phyloP scores from a whole-genome alignment of 108 stramenopile genomes.

The Chaetoceros muelleri region DNA sequence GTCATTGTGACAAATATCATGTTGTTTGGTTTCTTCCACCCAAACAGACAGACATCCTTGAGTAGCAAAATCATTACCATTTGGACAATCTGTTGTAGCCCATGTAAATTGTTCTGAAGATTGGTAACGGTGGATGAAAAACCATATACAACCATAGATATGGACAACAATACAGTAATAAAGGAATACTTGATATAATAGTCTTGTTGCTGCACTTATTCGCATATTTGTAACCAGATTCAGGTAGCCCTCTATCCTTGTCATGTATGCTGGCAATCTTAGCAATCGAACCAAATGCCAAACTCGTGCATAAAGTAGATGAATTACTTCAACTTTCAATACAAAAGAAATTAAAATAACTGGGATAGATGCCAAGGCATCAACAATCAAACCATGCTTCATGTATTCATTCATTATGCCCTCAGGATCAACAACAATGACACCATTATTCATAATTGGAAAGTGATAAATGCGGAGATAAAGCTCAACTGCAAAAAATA shows the following conservation, averaged over 20 bases:
- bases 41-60: slow-evolving; percentile 23
- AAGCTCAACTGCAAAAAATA: slow-evolving; percentile 34
- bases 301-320: slow-evolving; percentile 7
- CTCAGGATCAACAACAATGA: slow-evolving; percentile 5
- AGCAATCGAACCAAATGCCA: slow-evolving; percentile 22
- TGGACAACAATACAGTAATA: slow-evolving; percentile 36
- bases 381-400: slow-evolving; percentile 19
- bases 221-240: slow-evolving; percentile 16
- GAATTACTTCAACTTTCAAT: neutral
- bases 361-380: slow-evolving; percentile 20
- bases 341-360: slow-evolving; percentile 14
- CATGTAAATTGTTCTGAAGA: slow-evolving; percentile 22
- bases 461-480: slow-evolving; percentile 23
- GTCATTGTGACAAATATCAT: slow-evolving; percentile 37
- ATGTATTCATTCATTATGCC: slow-evolving; percentile 18
- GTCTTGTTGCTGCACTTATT: slow-evolving; percentile 18
- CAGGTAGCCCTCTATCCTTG: slow-evolving; percentile 15
- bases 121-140: slow-evolving; percentile 51
- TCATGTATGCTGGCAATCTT: slow-evolving; percentile 22
- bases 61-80: slow-evolving; percentile 10
- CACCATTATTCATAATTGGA: slow-evolving; percentile 21
- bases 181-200: slow-evolving; percentile 15
- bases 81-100: slow-evolving; percentile 42
- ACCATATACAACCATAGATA: slow-evolving; percentile 47
- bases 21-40: slow-evolving; percentile 16